These are phyloP conservation scores for Euphorbia lathyris DNA, from an alignment of 345 rosid genomes.

Conservation along the genomic window DNA sequence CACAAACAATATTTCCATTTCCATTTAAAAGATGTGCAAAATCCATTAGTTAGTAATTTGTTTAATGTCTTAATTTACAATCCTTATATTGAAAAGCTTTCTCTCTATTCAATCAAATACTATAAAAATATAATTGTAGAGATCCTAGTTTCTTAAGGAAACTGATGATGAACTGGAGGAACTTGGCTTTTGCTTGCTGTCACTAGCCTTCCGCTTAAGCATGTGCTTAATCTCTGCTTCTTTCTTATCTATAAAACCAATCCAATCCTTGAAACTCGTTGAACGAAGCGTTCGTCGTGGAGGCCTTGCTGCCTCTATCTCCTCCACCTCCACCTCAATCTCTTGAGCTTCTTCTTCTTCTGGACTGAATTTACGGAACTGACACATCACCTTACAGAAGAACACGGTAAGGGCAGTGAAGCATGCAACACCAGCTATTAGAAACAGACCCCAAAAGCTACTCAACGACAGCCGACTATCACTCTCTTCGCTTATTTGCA, in stretches of 20 bases:
- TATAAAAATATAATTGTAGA: no score
- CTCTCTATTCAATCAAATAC: no score
- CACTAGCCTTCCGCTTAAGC: conserved; percentile 46
- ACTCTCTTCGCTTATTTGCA: conserved; percentile 31
- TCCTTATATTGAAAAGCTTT: neutral
- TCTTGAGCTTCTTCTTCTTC: conserved; percentile 32
- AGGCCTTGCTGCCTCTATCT: conserved; percentile 45
- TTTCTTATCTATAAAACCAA: conserved; percentile 58
- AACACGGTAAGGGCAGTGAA: conserved; percentile 48
- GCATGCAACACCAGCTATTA: conserved; percentile 69
- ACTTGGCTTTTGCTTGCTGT: conserved; percentile 35
- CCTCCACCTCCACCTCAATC: conserved; percentile 27
- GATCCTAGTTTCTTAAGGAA: conserved; percentile 18
- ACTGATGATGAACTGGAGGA: conserved; percentile 29
- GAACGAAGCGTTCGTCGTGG: conserved; percentile 35
- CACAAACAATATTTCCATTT: no score
- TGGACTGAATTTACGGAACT: conserved; percentile 54
- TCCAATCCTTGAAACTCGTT: conserved; percentile 45
- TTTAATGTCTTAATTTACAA: neutral
- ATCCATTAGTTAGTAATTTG: no score
- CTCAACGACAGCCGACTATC: conserved; percentile 48
- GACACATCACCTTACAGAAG: conserved; percentile 50
- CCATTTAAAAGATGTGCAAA: no score
- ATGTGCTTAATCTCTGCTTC: conserved; percentile 38
- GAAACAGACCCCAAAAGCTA: conserved; percentile 92